Evolutionary conservation across 78 protist genomes (phyloP).

Genomic region (Cavenderia fasciculata): DNA sequence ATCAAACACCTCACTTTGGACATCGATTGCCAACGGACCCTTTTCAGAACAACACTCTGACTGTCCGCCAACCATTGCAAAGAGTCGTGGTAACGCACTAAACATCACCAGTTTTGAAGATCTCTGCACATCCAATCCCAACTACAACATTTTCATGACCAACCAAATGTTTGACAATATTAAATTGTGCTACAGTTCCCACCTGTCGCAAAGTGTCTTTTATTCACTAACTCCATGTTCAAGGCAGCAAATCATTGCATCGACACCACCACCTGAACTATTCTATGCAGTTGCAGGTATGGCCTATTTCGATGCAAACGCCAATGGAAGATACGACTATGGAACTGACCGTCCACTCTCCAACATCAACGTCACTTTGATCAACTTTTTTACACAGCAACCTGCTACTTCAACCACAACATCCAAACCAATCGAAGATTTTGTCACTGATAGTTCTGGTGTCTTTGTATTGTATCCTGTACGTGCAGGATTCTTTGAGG

Average conservation of each 20-base stretch:
- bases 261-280: neutral
- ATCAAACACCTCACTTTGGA: neutral
- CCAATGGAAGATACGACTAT: neutral
- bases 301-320: neutral
- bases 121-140: neutral
- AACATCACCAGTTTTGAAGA: constrained; percentile 35
- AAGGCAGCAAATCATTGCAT: neutral
- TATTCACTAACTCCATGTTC: neutral
- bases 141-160: neutral
- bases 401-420: neutral
- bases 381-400: neutral
- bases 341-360: constrained; percentile 5
- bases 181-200: constrained; percentile 22
- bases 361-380: neutral
- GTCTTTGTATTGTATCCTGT: neutral
- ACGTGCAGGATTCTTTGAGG: neutral
- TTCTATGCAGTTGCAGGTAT: constrained; percentile 13
- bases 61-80: neutral
- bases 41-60: neutral
- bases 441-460: constrained; percentile 7
- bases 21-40: neutral
- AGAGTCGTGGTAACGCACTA: neutral
- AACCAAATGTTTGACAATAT: neutral
- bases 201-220: constrained; percentile 1
- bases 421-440: neutral